Conservation (phyloP, 1,284 basidiomycete species). For the Papiliotrema nemorosa region DNA sequence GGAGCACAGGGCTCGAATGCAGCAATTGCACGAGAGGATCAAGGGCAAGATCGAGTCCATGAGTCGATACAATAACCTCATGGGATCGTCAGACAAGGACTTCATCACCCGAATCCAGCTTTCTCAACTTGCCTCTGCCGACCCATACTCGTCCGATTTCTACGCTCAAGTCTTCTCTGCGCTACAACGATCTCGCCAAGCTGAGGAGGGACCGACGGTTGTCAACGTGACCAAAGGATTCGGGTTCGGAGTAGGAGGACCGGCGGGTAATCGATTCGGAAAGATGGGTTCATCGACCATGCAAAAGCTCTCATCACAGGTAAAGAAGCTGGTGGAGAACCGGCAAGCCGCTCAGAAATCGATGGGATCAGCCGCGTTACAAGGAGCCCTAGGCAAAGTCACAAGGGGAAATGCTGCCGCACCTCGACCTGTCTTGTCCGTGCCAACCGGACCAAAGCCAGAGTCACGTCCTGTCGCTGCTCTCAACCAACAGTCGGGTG, state of each 20-base stretch:
- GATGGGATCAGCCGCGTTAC: slow-evolving; percentile 64
- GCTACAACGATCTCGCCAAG: slow-evolving; percentile 69
- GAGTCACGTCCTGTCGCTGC: slow-evolving; percentile 45
- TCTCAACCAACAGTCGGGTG: slow-evolving; percentile 37
- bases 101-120: slow-evolving; percentile 99
- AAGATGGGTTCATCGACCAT: slow-evolving; percentile 71
- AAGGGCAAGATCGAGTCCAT: slow-evolving; percentile 51
- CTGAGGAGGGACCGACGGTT: slow-evolving; percentile 64
- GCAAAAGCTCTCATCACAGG: slow-evolving; percentile 95
- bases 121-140: slow-evolving; percentile 91
- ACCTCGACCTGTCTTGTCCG: slow-evolving; percentile 91
- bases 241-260: slow-evolving; percentile 71
- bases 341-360: slow-evolving; percentile 81
- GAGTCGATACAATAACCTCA: slow-evolving; percentile 95
- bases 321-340: slow-evolving; percentile 92
- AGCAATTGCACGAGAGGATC: slow-evolving; percentile 35
- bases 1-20: slow-evolving; percentile 35
- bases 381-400: slow-evolving; percentile 92
- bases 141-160: slow-evolving; percentile 97
- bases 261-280: slow-evolving; percentile 56
- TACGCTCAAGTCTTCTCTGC: slow-evolving; percentile 96
- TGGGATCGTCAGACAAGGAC: slow-evolving; percentile 90
- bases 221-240: slow-evolving; percentile 70
- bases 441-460: slow-evolving; percentile 53
- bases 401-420: slow-evolving; percentile 70